Conservation (phyloP, 495 filamentous ascomycete genomes). For the Xylaria sp. region DNA sequence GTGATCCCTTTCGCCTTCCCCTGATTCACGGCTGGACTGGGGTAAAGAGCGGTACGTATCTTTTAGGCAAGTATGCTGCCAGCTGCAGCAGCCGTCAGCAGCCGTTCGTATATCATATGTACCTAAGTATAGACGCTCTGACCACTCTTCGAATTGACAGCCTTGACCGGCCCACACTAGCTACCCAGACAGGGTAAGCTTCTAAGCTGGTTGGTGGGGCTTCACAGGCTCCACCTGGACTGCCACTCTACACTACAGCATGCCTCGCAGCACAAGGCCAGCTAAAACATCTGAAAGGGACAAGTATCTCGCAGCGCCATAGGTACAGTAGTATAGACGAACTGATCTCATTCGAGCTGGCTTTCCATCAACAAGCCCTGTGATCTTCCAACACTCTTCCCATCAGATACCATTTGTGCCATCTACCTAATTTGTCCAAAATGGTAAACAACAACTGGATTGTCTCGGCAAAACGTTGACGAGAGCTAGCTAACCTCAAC, state of each 20-base stretch:
- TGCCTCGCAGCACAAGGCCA: slow-evolving; percentile 20
- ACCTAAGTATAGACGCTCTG: not conserved
- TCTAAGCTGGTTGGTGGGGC: slow-evolving; percentile 8
- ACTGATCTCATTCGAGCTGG: not conserved
- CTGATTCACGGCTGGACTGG: not conserved
- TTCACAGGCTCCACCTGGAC: no score
- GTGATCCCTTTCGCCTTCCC: not conserved
- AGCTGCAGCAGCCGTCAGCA: not conserved
- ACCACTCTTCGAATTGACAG: not conserved
- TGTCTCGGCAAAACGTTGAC: slow-evolving; percentile 4
- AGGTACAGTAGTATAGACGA: slow-evolving; percentile 2
- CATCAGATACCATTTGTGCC: not conserved
- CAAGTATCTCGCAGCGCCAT: slow-evolving; percentile 22
- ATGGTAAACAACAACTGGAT: slow-evolving; percentile 34
- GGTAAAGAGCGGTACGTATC: slow-evolving; percentile 18
- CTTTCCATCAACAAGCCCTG: slow-evolving; percentile 9
- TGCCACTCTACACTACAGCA: not conserved
- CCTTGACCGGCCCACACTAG: not conserved
- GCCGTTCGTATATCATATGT: not conserved
- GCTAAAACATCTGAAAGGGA: slow-evolving; percentile 30
- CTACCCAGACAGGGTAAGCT: no score
- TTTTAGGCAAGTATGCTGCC: not conserved
- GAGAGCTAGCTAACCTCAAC: slow-evolving; percentile 30
- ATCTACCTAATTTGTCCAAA: slow-evolving; percentile 18
- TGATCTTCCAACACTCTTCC: not conserved